Conservation (phyloP, 495 filamentous ascomycete genomes). For the Cercophora newfieldiana region DNA sequence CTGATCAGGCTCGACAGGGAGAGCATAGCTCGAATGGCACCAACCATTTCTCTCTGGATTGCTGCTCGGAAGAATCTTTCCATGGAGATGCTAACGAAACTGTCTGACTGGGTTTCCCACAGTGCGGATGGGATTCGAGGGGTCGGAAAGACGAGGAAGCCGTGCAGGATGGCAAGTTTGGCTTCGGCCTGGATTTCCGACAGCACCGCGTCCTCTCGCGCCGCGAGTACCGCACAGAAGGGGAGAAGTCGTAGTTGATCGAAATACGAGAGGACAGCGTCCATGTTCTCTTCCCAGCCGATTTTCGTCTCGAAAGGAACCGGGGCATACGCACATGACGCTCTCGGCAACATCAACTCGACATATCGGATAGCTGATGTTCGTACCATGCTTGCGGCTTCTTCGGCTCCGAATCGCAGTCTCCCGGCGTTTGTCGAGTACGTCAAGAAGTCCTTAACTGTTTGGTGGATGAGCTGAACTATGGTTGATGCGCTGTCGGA, state of each 20-base stretch:
- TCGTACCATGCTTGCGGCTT: not conserved
- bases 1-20: not conserved
- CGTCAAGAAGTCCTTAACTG: not conserved
- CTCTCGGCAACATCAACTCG: not conserved
- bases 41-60: not conserved
- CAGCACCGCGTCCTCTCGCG: not conserved
- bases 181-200: not conserved
- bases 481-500: not conserved
- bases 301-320: not conserved
- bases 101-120: not conserved
- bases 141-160: not conserved
- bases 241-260: not conserved
- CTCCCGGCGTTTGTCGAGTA: not conserved
- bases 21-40: not conserved
- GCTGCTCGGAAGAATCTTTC: not conserved
- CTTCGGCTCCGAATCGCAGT: not conserved
- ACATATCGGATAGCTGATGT: not conserved
- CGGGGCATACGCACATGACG: not conserved
- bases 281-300: not conserved
- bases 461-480: not conserved
- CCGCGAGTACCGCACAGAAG: not conserved
- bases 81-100: not conserved
- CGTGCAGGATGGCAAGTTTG: not conserved
- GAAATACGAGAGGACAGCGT: not conserved
- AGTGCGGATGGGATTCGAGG: not conserved